Evolutionary conservation across 768 basidiomycete species (phyloP).

Genomic region (Russula compacta): DNA sequence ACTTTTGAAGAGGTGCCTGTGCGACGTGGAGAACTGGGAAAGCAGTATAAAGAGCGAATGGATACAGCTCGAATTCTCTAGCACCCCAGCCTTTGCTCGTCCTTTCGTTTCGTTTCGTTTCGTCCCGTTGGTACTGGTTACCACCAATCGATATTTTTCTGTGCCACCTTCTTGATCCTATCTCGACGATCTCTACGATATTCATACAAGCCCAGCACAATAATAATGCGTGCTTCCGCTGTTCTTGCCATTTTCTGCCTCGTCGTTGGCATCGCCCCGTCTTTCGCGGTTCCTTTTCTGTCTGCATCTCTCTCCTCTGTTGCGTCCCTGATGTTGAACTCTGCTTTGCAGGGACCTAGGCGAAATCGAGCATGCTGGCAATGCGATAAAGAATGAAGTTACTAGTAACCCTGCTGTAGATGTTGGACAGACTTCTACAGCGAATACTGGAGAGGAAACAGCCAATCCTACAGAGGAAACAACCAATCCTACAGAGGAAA

Average conservation of each 20-base stretch:
- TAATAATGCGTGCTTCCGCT: not conserved
- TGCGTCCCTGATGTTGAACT: not conserved
- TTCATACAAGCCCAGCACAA: not conserved
- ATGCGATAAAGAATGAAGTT: too few species aligned
- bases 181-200: not conserved
- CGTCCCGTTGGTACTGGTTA: conserved; percentile 3
- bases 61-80: not conserved
- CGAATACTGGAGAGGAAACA: too few species aligned
- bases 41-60: not conserved
- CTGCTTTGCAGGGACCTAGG: not conserved
- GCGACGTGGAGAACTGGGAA: too few species aligned
- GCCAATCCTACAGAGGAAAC: too few species aligned
- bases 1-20: too few species aligned
- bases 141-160: not conserved
- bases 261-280: not conserved
- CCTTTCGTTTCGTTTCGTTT: not conserved
- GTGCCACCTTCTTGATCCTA: not conserved
- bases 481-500: too few species aligned
- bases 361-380: not conserved
- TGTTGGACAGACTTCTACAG: too few species aligned
- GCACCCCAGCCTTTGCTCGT: not conserved
- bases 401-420: too few species aligned
- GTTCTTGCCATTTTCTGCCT: not conserved
- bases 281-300: not conserved
- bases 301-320: not conserved